Base-by-base conservation (phyloP, 768 basidiomycete genomes). In the Collybia mongolica region DNA sequence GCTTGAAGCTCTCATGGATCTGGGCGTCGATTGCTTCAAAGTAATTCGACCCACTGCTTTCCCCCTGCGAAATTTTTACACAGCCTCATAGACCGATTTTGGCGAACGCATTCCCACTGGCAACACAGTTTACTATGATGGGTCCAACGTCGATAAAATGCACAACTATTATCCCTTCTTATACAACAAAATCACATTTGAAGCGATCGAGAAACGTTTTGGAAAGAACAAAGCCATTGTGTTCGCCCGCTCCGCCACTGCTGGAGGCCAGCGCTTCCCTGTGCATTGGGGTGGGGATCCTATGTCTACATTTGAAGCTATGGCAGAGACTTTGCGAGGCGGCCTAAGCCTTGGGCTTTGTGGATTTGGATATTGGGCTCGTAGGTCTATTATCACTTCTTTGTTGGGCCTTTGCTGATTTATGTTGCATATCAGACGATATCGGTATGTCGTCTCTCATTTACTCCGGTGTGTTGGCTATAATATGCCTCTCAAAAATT, bases 261-360 rank as follows among this genome's bases (percentile, higher is more conserved):
- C 73, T 1, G 77, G 76, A 18, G 72, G 76, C 4, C 76, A 77
- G 60, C 57, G 70, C 17, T 70, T 67, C 55, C 69, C 68, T 22
- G 65, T 71, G 2, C 71, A 72, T 53, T 72, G 71, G 71, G 71
- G 71, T 18, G 76, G 76, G 5, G 76, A 78, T 52, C 74, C 74
- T 44, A 73, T 75, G 63, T 68, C 68, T 11, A 73, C 73, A 1
- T 77, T 67, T 52, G 73, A 74, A 48, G 77, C 74, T 6, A 79
- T 79, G 77, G 73, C 72, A 0, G 77, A 79, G 62, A 71, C 72
- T 9, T 57, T 77, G 35, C 63, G 75, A n/a, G 76, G 77, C 22
- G 66, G 68, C 6, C 53, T 79, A 36, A 70, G 69, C 42, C 59
- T 79, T 40, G 70, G 72, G 1, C 55, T 68, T 17, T 72, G 71